These are phyloP conservation scores for Mucor racemosus DNA, from an alignment of 371 early-diverging fungal species.

Conservation along the genomic window DNA sequence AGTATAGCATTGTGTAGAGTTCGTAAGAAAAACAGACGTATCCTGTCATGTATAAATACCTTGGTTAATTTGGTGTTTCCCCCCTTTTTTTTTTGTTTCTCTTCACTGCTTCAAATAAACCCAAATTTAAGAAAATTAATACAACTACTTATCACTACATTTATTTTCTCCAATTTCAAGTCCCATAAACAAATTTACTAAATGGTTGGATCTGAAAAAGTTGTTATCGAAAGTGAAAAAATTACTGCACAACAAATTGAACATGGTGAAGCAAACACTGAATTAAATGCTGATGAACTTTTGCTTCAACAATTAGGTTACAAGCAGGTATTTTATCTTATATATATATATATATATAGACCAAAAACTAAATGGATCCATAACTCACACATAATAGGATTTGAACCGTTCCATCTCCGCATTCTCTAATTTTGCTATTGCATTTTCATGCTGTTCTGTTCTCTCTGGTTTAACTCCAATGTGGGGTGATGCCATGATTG, in stretches of 20 bases:
- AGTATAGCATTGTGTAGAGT: not conserved
- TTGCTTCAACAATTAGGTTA: slow-evolving; percentile 32
- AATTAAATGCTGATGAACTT: slow-evolving; percentile 31
- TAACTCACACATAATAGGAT: slow-evolving; percentile 26
- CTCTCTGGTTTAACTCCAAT: slow-evolving; percentile 59
- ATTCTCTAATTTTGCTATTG: slow-evolving; percentile 61
- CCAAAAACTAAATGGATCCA: not conserved
- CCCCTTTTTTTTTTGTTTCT: not conserved
- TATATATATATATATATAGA: not conserved
- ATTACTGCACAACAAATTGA: slow-evolving; percentile 21
- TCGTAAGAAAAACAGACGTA: not conserved
- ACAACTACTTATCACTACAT: slow-evolving; percentile 10
- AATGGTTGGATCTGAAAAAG: slow-evolving; percentile 7
- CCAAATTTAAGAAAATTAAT: slow-evolving; percentile 7
- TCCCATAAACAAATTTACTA: not conserved
- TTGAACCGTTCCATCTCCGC: slow-evolving; percentile 61
- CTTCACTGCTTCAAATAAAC: not conserved
- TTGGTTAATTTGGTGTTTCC: not conserved
- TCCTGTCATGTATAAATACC: slow-evolving; percentile 14
- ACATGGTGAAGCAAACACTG: slow-evolving; percentile 5
- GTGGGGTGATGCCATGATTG: slow-evolving; percentile 62
- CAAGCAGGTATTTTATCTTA: slow-evolving; percentile 21
- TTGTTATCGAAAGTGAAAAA: slow-evolving; percentile 16
- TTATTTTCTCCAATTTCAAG: slow-evolving; percentile 18
- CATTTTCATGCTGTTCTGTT: slow-evolving; percentile 59